Conservation (phyloP, 805 yeast genomes). For the Tetrapisispora arboricola region DNA sequence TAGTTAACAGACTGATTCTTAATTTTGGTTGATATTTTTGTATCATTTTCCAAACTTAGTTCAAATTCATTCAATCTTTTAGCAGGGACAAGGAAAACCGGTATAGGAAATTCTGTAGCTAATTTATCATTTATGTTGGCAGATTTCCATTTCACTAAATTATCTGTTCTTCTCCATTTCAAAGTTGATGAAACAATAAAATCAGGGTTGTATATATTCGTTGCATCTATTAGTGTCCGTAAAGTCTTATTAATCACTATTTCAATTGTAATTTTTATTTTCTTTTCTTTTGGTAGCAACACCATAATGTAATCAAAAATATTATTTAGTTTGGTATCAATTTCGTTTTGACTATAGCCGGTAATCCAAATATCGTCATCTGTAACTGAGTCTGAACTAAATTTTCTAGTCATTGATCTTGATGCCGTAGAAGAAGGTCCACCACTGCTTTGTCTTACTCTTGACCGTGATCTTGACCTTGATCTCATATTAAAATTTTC, state of each 20-base stretch:
- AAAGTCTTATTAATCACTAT: constrained; percentile 23
- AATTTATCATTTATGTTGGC: constrained; percentile 18
- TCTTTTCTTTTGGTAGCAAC: constrained; percentile 8
- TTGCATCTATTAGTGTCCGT: constrained; percentile 20
- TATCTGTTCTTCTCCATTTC: constrained; percentile 17
- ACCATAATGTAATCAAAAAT: constrained; percentile 17
- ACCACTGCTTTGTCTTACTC: constrained; percentile 2
- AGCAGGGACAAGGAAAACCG: constrained; percentile 24
- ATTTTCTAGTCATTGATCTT: neutral
- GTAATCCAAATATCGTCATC: constrained; percentile 20
- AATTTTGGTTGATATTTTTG: neutral
- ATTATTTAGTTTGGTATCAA: constrained; percentile 16
- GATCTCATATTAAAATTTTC: constrained; percentile 3
- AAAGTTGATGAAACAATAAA: constrained; percentile 20
- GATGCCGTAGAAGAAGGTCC: neutral
- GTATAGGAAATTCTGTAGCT: constrained; percentile 21
- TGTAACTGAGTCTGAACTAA: constrained; percentile 1
- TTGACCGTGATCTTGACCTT: constrained; percentile 8
- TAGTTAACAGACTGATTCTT: neutral
- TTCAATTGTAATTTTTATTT: constrained; percentile 27
- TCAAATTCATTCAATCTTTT: constrained; percentile 23
- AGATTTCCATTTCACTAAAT: constrained; percentile 20
- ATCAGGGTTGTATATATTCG: constrained; percentile 27
- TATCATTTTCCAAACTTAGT: constrained; percentile 9
- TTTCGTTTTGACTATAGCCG: constrained; percentile 21